Percentiles rank a stretch among this genome's conserved stretches.
Evolutionary conservation across 169 alveolate genomes (phyloP).

Genomic region (Plasmodium chabaudi): DNA sequence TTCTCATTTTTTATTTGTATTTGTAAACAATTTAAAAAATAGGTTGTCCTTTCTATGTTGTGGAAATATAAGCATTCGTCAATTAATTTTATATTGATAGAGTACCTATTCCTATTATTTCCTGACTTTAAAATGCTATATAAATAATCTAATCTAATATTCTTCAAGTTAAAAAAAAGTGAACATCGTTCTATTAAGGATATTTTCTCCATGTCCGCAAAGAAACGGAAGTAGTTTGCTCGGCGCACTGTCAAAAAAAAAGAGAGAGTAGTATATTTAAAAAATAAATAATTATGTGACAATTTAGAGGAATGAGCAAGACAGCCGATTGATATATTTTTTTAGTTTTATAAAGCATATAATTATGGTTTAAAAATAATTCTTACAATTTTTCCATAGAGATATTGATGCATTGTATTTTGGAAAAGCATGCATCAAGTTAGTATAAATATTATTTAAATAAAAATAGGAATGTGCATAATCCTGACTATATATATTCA

Average conservation of each 20-base stretch:
- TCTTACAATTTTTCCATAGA: slow-evolving; percentile 44
- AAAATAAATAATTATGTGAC: not conserved
- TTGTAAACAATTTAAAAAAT: slow-evolving; percentile 24
- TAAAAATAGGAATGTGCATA: slow-evolving; percentile 16
- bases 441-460: not conserved
- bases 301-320: not conserved
- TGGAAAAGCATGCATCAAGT: slow-evolving; percentile 8
- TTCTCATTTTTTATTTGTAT: slow-evolving; percentile 20
- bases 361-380: no score
- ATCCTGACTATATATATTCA: slow-evolving; percentile 17
- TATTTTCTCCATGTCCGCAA: slow-evolving; percentile 33
- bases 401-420: slow-evolving; percentile 28
- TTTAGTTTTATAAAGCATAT: not conserved
- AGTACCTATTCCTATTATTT: slow-evolving; percentile 46
- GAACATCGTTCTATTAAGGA: slow-evolving; percentile 33
- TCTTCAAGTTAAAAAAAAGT: slow-evolving; percentile 17
- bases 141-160: slow-evolving; percentile 29
- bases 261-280: not conserved
- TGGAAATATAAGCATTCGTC: slow-evolving; percentile 40
- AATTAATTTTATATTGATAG: slow-evolving; percentile 13
- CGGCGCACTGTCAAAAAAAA: slow-evolving; percentile 14
- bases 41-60: slow-evolving; percentile 27
- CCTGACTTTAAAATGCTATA: slow-evolving; percentile 37
- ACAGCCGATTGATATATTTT: not conserved
- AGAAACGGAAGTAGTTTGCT: slow-evolving; percentile 58